Percentiles rank a stretch among this genome's conserved stretches.
Evolutionary conservation across 2,329 filamentous ascomycete genomes (phyloP).

Genomic region (Sporothrix globosa): DNA sequence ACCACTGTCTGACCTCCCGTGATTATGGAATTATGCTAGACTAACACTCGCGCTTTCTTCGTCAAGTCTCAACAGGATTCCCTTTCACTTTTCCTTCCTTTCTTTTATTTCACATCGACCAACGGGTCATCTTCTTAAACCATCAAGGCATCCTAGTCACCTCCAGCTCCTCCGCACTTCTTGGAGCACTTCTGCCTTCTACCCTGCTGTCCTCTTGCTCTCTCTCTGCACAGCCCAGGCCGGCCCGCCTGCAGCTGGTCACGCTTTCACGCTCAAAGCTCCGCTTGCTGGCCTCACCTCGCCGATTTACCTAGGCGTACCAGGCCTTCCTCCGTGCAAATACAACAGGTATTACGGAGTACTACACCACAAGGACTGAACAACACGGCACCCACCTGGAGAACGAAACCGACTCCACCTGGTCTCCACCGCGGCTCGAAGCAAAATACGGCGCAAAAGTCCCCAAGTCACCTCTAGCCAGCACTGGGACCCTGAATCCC

Average conservation of each 20-base stretch:
- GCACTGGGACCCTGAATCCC: constrained; percentile 10
- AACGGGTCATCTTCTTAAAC: background rate
- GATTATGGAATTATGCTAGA: constrained; percentile 8
- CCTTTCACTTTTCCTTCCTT: background rate
- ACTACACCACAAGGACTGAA: background rate
- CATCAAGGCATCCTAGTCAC: background rate
- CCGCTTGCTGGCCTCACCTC: constrained; percentile 25
- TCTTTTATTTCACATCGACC: background rate
- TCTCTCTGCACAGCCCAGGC: constrained; percentile 1
- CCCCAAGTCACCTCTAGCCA: constrained; percentile 3
- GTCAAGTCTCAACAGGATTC: constrained; percentile 3
- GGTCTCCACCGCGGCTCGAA: constrained; percentile 29
- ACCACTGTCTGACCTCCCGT: constrained; percentile 1
- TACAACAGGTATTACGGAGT: background rate
- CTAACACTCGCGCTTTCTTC: constrained; percentile 4
- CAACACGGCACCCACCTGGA: constrained; percentile 24
- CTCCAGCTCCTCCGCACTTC: constrained; percentile 15
- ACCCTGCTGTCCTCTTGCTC: background rate
- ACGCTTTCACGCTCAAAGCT: constrained; percentile 23
- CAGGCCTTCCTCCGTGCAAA: constrained; percentile 12
- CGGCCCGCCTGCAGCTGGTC: constrained; percentile 7
- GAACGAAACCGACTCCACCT: constrained; percentile 28
- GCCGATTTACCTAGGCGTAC: constrained; percentile 9
- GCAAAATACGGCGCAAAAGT: constrained; percentile 15
- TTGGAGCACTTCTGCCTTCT: background rate